These are phyloP conservation scores for Erodium moschatum DNA, from an alignment of 441 rosid species.

Conservation along the genomic window DNA sequence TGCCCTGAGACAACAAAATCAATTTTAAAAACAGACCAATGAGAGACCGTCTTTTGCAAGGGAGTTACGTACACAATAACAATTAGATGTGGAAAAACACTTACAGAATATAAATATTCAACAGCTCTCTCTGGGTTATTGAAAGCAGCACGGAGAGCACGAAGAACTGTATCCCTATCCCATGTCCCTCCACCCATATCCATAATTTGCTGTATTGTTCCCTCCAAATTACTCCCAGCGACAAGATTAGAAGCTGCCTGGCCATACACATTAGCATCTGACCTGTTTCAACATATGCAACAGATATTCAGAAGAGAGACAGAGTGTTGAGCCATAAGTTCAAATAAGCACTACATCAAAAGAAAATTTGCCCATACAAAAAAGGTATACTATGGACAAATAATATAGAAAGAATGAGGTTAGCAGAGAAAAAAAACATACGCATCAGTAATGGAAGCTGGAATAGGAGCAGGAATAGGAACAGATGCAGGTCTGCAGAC, in stretches of 20 bases:
- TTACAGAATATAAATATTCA: constrained; percentile 79
- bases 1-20: no score
- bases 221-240: constrained; percentile 74
- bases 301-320: background rate
- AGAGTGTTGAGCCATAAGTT: background rate
- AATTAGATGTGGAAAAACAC: constrained; percentile 16
- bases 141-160: constrained; percentile 87
- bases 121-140: constrained; percentile 95
- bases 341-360: background rate
- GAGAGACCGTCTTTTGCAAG: no score
- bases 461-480: constrained; percentile 20
- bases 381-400: background rate
- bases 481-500: constrained; percentile 33
- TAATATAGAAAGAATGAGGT: no score
- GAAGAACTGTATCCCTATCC: constrained; percentile 76
- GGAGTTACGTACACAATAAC: no score
- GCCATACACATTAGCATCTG: constrained; percentile 51
- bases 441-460: constrained; percentile 22
- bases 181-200: constrained; percentile 94
- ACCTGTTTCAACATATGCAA: constrained; percentile 33
- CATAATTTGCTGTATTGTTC: constrained; percentile 72
- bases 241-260: constrained; percentile 86
- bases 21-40: no score
- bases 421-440: constrained; percentile 13
- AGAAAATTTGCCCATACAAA: no score